Evolutionary conservation across 1,284 basidiomycete species (phyloP).

Genomic region (Pterula multifida): DNA sequence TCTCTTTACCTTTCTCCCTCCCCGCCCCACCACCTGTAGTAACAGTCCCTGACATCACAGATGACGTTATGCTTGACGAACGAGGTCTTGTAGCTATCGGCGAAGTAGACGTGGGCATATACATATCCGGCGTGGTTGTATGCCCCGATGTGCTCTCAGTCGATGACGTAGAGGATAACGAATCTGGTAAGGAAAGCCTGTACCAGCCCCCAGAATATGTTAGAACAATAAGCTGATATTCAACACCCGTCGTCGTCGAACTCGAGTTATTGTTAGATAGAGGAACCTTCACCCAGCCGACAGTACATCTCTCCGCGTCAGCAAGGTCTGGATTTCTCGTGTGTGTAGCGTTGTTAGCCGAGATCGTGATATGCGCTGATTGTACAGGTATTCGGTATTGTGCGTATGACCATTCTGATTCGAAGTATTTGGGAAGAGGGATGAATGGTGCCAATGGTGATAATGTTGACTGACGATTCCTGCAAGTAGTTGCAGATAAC

Average conservation of each 20-base stretch:
- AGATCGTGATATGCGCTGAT: conserved; percentile 67
- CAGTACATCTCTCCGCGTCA: conserved; percentile 77
- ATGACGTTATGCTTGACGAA: conserved; percentile 26
- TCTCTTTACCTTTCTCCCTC: conserved; percentile 54
- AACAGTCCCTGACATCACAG: conserved; percentile 26
- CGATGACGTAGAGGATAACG: conserved; percentile 14
- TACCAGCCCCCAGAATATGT: conserved; percentile 93
- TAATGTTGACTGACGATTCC: conserved; percentile 73
- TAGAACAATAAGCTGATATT: conserved; percentile 73
- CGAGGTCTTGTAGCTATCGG: conserved; percentile 30
- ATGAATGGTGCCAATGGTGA: conserved; percentile 67
- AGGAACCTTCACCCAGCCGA: conserved; percentile 66
- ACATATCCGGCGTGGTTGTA: conserved; percentile 9
- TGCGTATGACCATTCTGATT: conserved; percentile 88
- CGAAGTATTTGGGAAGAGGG: conserved; percentile 85
- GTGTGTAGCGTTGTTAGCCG: conserved; percentile 42
- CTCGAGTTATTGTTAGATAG: not conserved
- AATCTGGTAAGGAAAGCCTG: conserved; percentile 60
- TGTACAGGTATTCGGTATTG: conserved; percentile 84
- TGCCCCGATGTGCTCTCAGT: conserved; percentile 14
- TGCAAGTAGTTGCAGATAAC: conserved; percentile 19
- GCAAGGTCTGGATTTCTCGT: conserved; percentile 49
- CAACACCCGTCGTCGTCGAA: conserved; percentile 17
- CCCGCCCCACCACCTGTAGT: conserved; percentile 31
- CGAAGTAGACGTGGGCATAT: conserved; percentile 21